Evolutionary conservation across 768 basidiomycete species (phyloP).

Genomic region (Tricholoma hemisulphureum): DNA sequence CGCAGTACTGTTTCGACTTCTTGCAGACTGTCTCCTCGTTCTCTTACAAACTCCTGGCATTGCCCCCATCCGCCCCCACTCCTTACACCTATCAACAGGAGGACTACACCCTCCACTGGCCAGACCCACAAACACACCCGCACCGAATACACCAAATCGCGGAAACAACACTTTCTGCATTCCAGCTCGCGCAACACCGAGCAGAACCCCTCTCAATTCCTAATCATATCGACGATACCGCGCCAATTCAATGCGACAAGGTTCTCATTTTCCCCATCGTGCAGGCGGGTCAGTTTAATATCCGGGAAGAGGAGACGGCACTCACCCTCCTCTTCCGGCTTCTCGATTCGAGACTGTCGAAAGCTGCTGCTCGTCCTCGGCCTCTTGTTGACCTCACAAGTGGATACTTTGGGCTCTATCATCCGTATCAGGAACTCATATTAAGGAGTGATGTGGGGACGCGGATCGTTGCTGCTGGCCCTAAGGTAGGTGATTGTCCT

Average conservation of each 20-base stretch:
- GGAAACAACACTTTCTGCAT: conserved; percentile 48
- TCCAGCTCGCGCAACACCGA: conserved; percentile 50
- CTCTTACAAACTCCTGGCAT: conserved; percentile 59
- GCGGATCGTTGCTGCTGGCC: conserved; percentile 80
- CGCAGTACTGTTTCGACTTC: conserved; percentile 84
- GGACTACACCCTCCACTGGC: conserved; percentile 64
- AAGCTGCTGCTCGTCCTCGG: conserved; percentile 25
- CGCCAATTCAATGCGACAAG: conserved; percentile 23
- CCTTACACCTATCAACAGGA: conserved; percentile 35
- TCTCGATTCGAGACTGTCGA: neutral
- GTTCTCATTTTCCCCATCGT: conserved; percentile 78
- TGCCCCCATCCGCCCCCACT: conserved; percentile 1
- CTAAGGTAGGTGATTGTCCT: conserved; percentile 56
- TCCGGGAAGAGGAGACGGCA: conserved; percentile 80
- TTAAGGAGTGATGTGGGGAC: conserved; percentile 58
- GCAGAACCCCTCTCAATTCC: conserved; percentile 3
- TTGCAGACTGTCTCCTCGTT: conserved; percentile 64
- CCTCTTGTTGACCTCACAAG: conserved; percentile 83
- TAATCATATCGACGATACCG: neutral
- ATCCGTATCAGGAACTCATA: conserved; percentile 72
- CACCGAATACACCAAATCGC: conserved; percentile 67
- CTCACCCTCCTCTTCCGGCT: conserved; percentile 53
- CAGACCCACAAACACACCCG: conserved; percentile 60
- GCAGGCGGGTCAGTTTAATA: conserved; percentile 84
- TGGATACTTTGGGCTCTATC: conserved; percentile 91